Evolutionary conservation across 495 filamentous ascomycete species (phyloP).

Genomic region (Xylaria acuta): DNA sequence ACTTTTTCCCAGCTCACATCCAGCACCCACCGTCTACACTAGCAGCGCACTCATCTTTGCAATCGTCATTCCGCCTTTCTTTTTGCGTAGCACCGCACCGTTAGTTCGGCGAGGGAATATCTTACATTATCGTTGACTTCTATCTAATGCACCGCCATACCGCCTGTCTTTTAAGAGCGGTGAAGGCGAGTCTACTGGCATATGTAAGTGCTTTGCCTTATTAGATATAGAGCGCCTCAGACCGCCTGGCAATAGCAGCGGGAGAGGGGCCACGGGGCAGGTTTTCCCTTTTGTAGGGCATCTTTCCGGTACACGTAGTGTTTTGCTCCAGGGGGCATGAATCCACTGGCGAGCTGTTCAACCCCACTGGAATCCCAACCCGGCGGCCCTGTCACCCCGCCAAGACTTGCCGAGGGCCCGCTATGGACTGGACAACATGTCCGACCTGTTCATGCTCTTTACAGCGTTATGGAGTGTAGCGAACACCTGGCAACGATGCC

Average conservation of each 20-base stretch:
- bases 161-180: slow-evolving; percentile 27
- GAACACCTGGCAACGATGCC: slow-evolving; percentile 1
- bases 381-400: slow-evolving; percentile 27
- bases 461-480: not conserved
- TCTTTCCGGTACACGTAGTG: slow-evolving; percentile 24
- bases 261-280: slow-evolving; percentile 28
- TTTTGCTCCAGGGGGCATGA: slow-evolving; percentile 18
- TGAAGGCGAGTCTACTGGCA: slow-evolving; percentile 19
- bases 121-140: not conserved
- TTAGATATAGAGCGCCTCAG: slow-evolving; percentile 28
- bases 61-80: slow-evolving; percentile 1
- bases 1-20: slow-evolving; percentile 3
- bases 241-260: slow-evolving; percentile 26
- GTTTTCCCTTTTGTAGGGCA: slow-evolving; percentile 19
- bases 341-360: slow-evolving; percentile 21
- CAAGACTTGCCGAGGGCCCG: slow-evolving; percentile 14
- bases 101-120: not conserved
- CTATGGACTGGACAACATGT: slow-evolving; percentile 19
- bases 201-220: slow-evolving; percentile 30
- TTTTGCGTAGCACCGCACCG: not conserved
- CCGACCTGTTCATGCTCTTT: slow-evolving; percentile 13
- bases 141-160: slow-evolving; percentile 17
- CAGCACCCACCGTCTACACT: not conserved
- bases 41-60: not conserved
- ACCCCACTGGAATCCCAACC: slow-evolving; percentile 27